A percentile compares a stretch with the other conserved stretches of the same genome.
Evolutionary conservation across 2,329 filamentous ascomycete species (phyloP).

Genomic region (Colletotrichum sp.): DNA sequence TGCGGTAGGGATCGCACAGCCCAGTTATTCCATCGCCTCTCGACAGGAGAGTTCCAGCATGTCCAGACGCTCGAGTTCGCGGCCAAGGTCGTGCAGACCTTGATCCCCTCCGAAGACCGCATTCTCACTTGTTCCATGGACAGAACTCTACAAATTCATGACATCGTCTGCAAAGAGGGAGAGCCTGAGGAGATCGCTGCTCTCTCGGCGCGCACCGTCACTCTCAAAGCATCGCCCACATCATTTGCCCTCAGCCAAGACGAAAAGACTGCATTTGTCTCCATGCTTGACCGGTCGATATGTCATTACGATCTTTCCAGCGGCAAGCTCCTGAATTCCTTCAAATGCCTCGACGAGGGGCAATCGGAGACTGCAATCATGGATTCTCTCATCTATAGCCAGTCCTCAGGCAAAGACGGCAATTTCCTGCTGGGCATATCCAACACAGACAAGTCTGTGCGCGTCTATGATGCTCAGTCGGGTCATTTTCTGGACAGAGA

Average conservation of each 20-base stretch:
- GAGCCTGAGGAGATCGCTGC: slow-evolving; percentile 74
- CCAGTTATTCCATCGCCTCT: slow-evolving; percentile 77
- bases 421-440: slow-evolving; percentile 85
- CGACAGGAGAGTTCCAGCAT: slow-evolving; percentile 68
- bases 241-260: slow-evolving; percentile 79
- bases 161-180: slow-evolving; percentile 73
- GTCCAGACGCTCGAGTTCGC: slow-evolving; percentile 95
- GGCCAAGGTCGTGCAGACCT: slow-evolving; percentile 76
- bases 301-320: slow-evolving; percentile 68
- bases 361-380: slow-evolving; percentile 82
- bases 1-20: slow-evolving; percentile 90
- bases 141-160: slow-evolving; percentile 82
- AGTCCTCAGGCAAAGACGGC: slow-evolving; percentile 56
- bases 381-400: slow-evolving; percentile 74
- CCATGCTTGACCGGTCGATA: slow-evolving; percentile 64
- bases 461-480: slow-evolving; percentile 81
- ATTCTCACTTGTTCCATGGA: slow-evolving; percentile 89
- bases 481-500: slow-evolving; percentile 84
- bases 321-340: slow-evolving; percentile 73
- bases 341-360: slow-evolving; percentile 84
- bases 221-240: slow-evolving; percentile 83
- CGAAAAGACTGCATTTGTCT: slow-evolving; percentile 62
- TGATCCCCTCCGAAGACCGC: slow-evolving; percentile 77
- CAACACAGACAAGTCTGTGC: slow-evolving; percentile 93
- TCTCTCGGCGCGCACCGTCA: slow-evolving; percentile 76